These are phyloP conservation scores for Symbiodinium natans DNA, from an alignment of 73 alveolate genomes.

Conservation along the genomic window DNA sequence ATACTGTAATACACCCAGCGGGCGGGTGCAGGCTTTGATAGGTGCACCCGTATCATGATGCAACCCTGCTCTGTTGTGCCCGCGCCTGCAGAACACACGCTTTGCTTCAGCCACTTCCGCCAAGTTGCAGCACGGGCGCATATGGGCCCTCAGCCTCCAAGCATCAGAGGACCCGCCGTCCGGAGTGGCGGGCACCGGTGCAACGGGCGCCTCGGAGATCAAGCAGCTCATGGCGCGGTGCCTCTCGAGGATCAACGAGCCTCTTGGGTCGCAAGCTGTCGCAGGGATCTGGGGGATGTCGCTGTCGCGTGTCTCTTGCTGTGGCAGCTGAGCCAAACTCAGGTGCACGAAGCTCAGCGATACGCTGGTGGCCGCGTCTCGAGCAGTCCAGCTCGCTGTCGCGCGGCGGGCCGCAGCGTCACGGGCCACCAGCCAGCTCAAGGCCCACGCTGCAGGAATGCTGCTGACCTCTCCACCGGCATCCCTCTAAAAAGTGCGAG, in stretches of 20 bases:
- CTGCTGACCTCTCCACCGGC: not conserved
- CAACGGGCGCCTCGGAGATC: constrained; percentile 25
- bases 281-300: too few relatives aligned
- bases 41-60: too few relatives aligned
- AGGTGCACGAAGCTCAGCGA: constrained; percentile 91
- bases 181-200: not conserved
- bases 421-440: not conserved
- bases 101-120: too few relatives aligned
- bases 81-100: too few relatives aligned
- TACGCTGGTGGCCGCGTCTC: constrained; percentile 29
- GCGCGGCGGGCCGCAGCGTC: constrained; percentile 71
- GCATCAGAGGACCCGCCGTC: not conserved
- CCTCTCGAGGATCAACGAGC: constrained; percentile 61
- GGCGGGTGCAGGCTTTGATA: not conserved
- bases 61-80: too few relatives aligned
- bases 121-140: too few relatives aligned
- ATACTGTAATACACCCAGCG: not conserved
- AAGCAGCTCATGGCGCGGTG: constrained; percentile 80
- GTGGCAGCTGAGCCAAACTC: too few relatives aligned
- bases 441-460: not conserved
- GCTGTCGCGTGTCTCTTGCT: too few relatives aligned
- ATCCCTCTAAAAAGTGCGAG: too few relatives aligned
- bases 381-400: constrained; percentile 39
- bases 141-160: not conserved
- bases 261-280: not conserved